phyloP scores from a whole-genome alignment of 176 grass and related monocot genomes.

The Juncus effusus region DNA sequence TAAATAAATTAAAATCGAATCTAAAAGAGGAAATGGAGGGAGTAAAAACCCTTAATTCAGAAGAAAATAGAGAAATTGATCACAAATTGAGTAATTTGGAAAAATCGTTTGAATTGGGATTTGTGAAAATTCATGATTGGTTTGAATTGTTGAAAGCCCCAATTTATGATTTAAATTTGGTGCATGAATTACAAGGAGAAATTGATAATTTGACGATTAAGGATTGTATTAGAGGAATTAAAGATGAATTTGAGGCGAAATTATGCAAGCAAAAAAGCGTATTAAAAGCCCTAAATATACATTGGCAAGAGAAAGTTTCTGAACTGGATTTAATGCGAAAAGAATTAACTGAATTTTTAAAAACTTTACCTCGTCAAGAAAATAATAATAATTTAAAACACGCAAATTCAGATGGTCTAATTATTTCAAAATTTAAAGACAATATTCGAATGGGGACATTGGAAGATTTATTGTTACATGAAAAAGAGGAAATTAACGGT shows the following conservation, averaged over 20 bases:
- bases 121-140: slow-evolving; percentile 54
- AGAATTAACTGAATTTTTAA: slow-evolving; percentile 61
- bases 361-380: slow-evolving; percentile 50
- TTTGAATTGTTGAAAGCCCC: slow-evolving; percentile 42
- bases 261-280: slow-evolving; percentile 54
- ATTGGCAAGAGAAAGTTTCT: slow-evolving; percentile 56
- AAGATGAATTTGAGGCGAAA: slow-evolving; percentile 65
- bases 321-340: slow-evolving; percentile 58
- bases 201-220: slow-evolving; percentile 54
- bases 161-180: slow-evolving; percentile 50
- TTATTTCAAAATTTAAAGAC: slow-evolving; percentile 57
- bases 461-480: slow-evolving; percentile 39
- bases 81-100: slow-evolving; percentile 52
- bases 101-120: slow-evolving; percentile 45
- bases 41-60: slow-evolving; percentile 35
- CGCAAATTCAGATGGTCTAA: slow-evolving; percentile 50
- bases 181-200: slow-evolving; percentile 75
- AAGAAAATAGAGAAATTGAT: slow-evolving; percentile 43
- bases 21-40: slow-evolving; percentile 51
- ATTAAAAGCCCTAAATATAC: slow-evolving; percentile 49
- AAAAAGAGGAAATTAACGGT: slow-evolving; percentile 31
- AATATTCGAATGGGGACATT: slow-evolving; percentile 41
- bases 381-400: slow-evolving; percentile 21
- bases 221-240: slow-evolving; percentile 55
- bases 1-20: slow-evolving; percentile 13